phyloP scores from a whole-genome alignment of 2,329 filamentous ascomycete species.

The Ascochyta fabae region DNA sequence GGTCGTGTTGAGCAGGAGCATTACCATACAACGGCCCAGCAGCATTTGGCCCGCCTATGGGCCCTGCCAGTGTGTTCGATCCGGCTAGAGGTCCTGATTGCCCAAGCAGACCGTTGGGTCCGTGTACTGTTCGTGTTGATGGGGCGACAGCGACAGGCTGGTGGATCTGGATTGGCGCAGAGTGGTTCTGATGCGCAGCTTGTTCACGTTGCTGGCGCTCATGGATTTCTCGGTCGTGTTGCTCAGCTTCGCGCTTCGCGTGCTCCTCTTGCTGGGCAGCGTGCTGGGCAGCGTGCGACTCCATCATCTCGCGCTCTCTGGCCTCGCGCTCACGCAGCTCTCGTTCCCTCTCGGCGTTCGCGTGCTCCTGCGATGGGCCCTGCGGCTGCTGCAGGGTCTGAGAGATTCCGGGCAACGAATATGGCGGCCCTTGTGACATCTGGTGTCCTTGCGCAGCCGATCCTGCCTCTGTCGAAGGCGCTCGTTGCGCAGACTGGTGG shows the following conservation, averaged over 20 bases:
- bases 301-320: constrained; percentile 61
- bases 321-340: constrained; percentile 54
- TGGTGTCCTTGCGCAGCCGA: constrained; percentile 42
- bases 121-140: constrained; percentile 82
- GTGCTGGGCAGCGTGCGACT: constrained; percentile 51
- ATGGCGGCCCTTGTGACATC: constrained; percentile 48
- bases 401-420: constrained; percentile 54
- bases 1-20: constrained; percentile 66
- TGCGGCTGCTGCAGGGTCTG: constrained; percentile 51
- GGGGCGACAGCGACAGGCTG: constrained; percentile 83
- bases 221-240: constrained; percentile 64
- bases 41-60: constrained; percentile 65
- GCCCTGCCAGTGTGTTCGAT: constrained; percentile 56
- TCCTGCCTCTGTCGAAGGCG: constrained; percentile 47
- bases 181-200: constrained; percentile 82
- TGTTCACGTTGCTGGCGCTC: constrained; percentile 67
- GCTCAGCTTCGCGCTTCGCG: constrained; percentile 51
- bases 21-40: constrained; percentile 73
- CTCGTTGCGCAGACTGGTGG: constrained; percentile 45
- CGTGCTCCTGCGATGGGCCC: constrained; percentile 44
- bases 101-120: constrained; percentile 82
- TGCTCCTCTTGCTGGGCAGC: constrained; percentile 62
- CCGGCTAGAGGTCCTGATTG: constrained; percentile 61
- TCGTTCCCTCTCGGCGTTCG: constrained; percentile 52
- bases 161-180: constrained; percentile 88